Percentiles rank a stretch among this genome's conserved stretches.
Evolutionary conservation across 371 early-diverging fungal genomes (phyloP).

Genomic region (Syncephalastrum sp.): DNA sequence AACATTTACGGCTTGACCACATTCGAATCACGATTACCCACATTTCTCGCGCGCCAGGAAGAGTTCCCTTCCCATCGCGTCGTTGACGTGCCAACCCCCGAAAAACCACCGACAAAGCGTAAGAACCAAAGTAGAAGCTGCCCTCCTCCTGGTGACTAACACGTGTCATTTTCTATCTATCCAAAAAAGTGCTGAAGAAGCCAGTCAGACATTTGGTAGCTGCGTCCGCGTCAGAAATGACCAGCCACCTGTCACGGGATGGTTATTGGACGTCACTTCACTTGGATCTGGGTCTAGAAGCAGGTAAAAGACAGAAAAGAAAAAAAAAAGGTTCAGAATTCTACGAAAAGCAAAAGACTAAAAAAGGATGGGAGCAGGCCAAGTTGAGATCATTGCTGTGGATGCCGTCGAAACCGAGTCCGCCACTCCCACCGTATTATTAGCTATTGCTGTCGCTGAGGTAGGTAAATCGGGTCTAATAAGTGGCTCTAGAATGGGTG

Average conservation of each 20-base stretch:
- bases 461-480: constrained; percentile 7
- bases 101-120: neutral
- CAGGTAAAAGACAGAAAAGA: constrained; percentile 18
- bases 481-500: too few species aligned
- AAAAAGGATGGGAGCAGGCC: constrained; percentile 14
- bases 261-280: constrained; percentile 49
- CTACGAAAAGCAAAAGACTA: neutral
- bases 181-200: constrained; percentile 13
- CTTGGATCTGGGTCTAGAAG: constrained; percentile 35
- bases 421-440: constrained; percentile 6
- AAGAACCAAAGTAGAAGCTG: neutral
- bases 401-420: constrained; percentile 36
- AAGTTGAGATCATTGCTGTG: constrained; percentile 42
- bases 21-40: constrained; percentile 35
- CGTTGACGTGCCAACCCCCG: neutral
- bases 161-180: too few species aligned
- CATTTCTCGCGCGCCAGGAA: constrained; percentile 35
- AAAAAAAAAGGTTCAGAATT: neutral
- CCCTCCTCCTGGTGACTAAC: too few species aligned
- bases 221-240: constrained; percentile 43
- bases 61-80: constrained; percentile 49
- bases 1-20: constrained; percentile 45
- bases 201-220: constrained; percentile 41
- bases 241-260: constrained; percentile 41
- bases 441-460: constrained; percentile 43